Percentiles rank a stretch among this genome's conserved stretches.
Conservation (phyloP, 768 basidiomycete species). For the Termitomyces sp. region DNA sequence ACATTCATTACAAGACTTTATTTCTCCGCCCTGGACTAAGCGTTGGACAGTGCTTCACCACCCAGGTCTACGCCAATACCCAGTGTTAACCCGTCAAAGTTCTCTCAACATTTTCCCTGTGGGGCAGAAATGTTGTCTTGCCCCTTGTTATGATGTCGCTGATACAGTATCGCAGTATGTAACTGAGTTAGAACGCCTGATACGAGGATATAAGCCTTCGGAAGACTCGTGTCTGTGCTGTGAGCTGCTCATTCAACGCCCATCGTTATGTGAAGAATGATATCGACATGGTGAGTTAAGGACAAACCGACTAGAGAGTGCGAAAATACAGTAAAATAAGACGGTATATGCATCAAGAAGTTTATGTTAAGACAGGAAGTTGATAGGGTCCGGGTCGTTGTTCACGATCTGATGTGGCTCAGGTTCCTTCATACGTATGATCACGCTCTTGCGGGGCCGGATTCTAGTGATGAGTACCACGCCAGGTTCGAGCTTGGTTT, state of each 20-base stretch:
- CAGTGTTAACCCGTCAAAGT: slow-evolving; percentile 25
- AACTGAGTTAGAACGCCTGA: too few species aligned
- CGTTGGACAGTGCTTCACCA: slow-evolving; percentile 39
- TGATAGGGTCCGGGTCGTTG: slow-evolving; percentile 5
- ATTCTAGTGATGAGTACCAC: background rate
- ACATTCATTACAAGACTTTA: background rate
- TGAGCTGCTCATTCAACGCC: background rate
- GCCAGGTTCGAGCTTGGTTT: background rate
- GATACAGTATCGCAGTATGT: background rate
- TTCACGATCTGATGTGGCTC: background rate
- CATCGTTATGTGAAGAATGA: background rate
- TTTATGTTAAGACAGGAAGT: background rate
- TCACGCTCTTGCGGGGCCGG: background rate
- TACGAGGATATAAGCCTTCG: background rate
- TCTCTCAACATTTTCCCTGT: background rate
- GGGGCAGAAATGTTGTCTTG: background rate
- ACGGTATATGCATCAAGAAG: too few species aligned
- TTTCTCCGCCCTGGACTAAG: background rate
- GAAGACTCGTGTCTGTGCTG: background rate
- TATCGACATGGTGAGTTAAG: background rate
- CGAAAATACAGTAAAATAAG: background rate
- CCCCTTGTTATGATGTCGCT: background rate
- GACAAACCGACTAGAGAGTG: background rate
- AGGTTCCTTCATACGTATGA: background rate
- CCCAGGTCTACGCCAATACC: slow-evolving; percentile 43